phyloP scores from a whole-genome alignment of 805 yeast species.

The Kurtzmaniella fragi region DNA sequence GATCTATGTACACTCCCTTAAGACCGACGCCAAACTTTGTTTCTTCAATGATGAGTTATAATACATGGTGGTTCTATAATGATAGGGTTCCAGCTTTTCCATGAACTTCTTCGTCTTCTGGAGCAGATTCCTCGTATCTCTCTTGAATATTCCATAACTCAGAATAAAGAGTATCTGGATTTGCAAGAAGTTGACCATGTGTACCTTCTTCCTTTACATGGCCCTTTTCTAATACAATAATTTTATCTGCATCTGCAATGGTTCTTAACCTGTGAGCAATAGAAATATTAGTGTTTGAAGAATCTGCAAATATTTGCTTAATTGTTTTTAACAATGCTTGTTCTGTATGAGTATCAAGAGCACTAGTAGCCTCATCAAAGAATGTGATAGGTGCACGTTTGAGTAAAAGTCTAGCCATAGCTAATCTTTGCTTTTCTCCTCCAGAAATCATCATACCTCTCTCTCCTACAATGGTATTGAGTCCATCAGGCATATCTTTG shows the following conservation, averaged over 20 bases:
- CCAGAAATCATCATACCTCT: conserved; percentile 99
- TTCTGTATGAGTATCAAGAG: conserved; percentile 95
- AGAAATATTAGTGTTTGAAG: conserved; percentile 69
- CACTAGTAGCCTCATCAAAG: conserved; percentile 96
- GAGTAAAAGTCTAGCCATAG: conserved; percentile 84
- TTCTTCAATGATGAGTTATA: too few relatives aligned
- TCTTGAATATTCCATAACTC: conserved; percentile 93
- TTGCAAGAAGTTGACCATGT: conserved; percentile 56
- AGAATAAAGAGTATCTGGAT: conserved; percentile 59
- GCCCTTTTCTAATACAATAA: conserved; percentile 80
- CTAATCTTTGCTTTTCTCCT: conserved; percentile 96
- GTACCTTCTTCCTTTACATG: conserved; percentile 83
- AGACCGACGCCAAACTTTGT: too few relatives aligned
- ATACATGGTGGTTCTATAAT: too few relatives aligned
- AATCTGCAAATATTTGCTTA: conserved; percentile 50
- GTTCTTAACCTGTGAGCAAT: conserved; percentile 94
- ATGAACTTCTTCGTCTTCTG: conserved; percentile 7
- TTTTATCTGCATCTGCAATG: conserved; percentile 89
- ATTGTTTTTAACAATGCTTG: conserved; percentile 76
- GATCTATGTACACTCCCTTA: too few relatives aligned
- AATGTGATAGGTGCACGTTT: conserved; percentile 87
- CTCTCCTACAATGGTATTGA: conserved; percentile 87
- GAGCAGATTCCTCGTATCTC: conserved; percentile 32
- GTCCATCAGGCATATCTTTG: conserved; percentile 74
- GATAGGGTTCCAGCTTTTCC: conserved; percentile 1